Evolutionary conservation across 352 stramenopile species (phyloP).

Genomic region (Globisporangium rhizosaccharum): DNA sequence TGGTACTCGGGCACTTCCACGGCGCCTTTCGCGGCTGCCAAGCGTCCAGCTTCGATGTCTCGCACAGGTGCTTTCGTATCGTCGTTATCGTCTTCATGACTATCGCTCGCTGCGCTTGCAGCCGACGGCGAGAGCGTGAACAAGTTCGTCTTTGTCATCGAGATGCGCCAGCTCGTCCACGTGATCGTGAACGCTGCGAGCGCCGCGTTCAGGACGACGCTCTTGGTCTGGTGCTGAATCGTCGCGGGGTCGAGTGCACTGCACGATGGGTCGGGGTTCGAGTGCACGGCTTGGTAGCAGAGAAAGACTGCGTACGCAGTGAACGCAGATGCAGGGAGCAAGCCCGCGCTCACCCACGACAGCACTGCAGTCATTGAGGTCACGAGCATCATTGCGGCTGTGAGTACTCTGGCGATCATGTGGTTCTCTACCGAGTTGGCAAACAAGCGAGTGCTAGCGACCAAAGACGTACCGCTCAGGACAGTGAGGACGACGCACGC

Average conservation of each 20-base stretch:
- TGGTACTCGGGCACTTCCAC: slow-evolving; percentile 53
- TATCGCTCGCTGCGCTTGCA: slow-evolving; percentile 1
- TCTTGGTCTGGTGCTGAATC: slow-evolving; percentile 27
- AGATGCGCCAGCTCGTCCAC: slow-evolving; percentile 65
- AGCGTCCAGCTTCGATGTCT: slow-evolving; percentile 1
- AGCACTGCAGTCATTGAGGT: slow-evolving; percentile 25
- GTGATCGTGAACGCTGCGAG: slow-evolving; percentile 45
- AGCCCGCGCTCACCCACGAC: slow-evolving; percentile 48
- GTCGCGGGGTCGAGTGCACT: slow-evolving; percentile 21
- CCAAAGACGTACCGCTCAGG: slow-evolving; percentile 37
- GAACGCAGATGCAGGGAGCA: slow-evolving; percentile 51
- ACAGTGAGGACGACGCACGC: slow-evolving; percentile 34
- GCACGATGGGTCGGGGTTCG: slow-evolving; percentile 58
- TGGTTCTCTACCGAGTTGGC: not conserved
- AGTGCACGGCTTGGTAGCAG: slow-evolving; percentile 63
- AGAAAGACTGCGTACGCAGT: slow-evolving; percentile 61
- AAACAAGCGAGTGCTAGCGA: not conserved
- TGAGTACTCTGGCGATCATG: not conserved
- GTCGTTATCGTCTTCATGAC: slow-evolving; percentile 10
- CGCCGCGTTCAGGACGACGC: slow-evolving; percentile 37
- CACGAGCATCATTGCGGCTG: not conserved
- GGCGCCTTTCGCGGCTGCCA: not conserved
- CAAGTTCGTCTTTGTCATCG: slow-evolving; percentile 49
- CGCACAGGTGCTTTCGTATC: not conserved
- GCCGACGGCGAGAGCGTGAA: slow-evolving; percentile 34